Evolutionary conservation across 106 monocot genomes (phyloP).

Genomic region (Apostasia ramifera): DNA sequence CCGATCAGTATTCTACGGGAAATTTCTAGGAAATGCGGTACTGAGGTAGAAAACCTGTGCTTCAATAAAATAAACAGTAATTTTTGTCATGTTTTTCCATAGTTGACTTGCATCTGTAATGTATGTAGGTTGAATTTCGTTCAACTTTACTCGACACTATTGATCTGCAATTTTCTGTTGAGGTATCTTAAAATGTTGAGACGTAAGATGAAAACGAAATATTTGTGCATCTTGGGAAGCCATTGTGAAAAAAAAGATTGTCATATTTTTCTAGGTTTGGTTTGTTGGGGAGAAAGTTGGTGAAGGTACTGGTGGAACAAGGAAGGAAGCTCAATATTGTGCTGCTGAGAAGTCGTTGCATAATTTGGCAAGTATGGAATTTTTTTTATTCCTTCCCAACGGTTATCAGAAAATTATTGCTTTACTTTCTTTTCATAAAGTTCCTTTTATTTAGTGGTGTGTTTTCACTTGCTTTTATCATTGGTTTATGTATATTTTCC

Average conservation of each 20-base stretch:
- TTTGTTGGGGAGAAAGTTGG: slow-evolving; percentile 90
- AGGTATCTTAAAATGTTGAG: slow-evolving; percentile 32
- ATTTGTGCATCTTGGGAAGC: not conserved
- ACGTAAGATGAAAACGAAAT: not conserved
- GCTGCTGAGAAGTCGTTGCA: slow-evolving; percentile 60
- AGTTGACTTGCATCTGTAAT: slow-evolving; percentile 1
- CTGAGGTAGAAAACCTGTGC: slow-evolving; percentile 1
- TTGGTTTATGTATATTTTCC: no score
- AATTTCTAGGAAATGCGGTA: slow-evolving; percentile 66
- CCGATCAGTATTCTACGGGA: slow-evolving; percentile 51
- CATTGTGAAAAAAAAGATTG: not conserved
- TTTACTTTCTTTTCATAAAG: no score
- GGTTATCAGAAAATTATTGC: no score
- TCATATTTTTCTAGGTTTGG: slow-evolving; percentile 54
- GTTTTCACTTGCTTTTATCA: no score
- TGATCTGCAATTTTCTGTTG: slow-evolving; percentile 57
- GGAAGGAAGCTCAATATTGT: slow-evolving; percentile 72
- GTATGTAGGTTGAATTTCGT: slow-evolving; percentile 57
- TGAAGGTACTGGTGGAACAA: slow-evolving; percentile 83
- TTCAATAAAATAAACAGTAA: not conserved
- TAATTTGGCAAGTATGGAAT: slow-evolving; percentile 67
- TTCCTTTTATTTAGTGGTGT: no score
- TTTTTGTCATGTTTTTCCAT: slow-evolving; percentile 2
- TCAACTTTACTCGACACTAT: slow-evolving; percentile 44
- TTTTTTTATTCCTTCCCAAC: not conserved